These are phyloP conservation scores for Penicillium odoratum DNA, from an alignment of 495 filamentous ascomycete species.

Conservation along the genomic window DNA sequence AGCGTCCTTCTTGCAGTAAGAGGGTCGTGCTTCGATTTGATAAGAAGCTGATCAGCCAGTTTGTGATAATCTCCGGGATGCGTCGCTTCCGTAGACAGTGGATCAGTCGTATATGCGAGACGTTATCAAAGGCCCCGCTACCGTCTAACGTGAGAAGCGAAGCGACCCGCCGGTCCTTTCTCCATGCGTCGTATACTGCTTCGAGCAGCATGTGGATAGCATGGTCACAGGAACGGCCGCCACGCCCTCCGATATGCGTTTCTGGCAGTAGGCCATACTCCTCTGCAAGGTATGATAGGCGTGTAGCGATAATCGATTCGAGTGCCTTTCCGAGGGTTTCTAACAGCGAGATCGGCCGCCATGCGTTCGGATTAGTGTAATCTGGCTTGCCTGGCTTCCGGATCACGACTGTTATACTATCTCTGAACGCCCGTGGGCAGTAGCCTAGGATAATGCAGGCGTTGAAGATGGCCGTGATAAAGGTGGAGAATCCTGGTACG, in stretches of 20 bases:
- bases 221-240: constrained; percentile 17
- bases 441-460: neutral
- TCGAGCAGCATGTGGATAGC: constrained; percentile 20
- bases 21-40: neutral
- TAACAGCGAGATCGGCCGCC: no score
- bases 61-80: neutral
- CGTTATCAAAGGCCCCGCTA: constrained; percentile 11
- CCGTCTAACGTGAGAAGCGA: constrained; percentile 22
- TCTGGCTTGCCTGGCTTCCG: no score
- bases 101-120: constrained; percentile 12
- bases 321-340: constrained; percentile 20
- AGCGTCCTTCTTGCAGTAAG: neutral
- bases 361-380: no score
- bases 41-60: neutral
- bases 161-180: constrained; percentile 12
- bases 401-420: constrained; percentile 1
- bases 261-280: constrained; percentile 19
- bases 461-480: neutral
- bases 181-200: constrained; percentile 24
- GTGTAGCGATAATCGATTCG: constrained; percentile 16
- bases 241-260: constrained; percentile 21
- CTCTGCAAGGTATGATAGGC: constrained; percentile 19
- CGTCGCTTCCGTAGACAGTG: neutral
- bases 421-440: neutral
- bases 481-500: no score